These are phyloP conservation scores for Penicillium thymicola DNA, from an alignment of 2,329 filamentous ascomycete species.

Conservation along the genomic window DNA sequence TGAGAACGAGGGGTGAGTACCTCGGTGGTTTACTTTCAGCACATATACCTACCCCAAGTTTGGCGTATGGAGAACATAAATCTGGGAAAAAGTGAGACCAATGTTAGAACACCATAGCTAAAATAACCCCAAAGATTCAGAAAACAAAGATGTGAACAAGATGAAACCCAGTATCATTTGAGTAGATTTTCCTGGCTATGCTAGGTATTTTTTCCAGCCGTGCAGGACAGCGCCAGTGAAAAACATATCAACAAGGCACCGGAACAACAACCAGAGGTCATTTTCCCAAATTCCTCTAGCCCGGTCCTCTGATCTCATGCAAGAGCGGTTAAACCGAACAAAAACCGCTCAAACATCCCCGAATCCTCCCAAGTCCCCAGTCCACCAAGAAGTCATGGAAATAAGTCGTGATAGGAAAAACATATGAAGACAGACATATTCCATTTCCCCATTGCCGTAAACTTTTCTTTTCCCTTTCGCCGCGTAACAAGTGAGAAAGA, in stretches of 20 bases:
- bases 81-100: background rate
- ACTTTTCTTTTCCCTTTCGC: slow-evolving; percentile 53
- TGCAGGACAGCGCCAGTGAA: slow-evolving; percentile 26
- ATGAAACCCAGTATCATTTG: slow-evolving; percentile 31
- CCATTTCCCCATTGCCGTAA: slow-evolving; percentile 37
- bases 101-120: background rate
- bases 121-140: background rate
- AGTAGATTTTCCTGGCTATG: slow-evolving; percentile 36
- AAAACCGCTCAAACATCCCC: slow-evolving; percentile 21
- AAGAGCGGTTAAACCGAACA: slow-evolving; percentile 15
- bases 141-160: slow-evolving; percentile 19
- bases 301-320: slow-evolving; percentile 20
- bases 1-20: background rate
- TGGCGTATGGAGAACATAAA: background rate
- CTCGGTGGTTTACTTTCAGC: background rate
- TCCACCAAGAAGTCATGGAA: slow-evolving; percentile 26
- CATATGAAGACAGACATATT: slow-evolving; percentile 21
- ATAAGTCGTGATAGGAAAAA: slow-evolving; percentile 24
- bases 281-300: slow-evolving; percentile 17
- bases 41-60: background rate
- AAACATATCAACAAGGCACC: slow-evolving; percentile 25
- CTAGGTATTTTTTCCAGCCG: slow-evolving; percentile 30
- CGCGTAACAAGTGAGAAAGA: slow-evolving; percentile 19
- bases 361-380: slow-evolving; percentile 23
- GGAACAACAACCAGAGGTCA: slow-evolving; percentile 21